A percentile compares a stretch with the other conserved stretches of the same genome.
phyloP scores from a whole-genome alignment of 805 yeast species.

The Ogataea siamensis region DNA sequence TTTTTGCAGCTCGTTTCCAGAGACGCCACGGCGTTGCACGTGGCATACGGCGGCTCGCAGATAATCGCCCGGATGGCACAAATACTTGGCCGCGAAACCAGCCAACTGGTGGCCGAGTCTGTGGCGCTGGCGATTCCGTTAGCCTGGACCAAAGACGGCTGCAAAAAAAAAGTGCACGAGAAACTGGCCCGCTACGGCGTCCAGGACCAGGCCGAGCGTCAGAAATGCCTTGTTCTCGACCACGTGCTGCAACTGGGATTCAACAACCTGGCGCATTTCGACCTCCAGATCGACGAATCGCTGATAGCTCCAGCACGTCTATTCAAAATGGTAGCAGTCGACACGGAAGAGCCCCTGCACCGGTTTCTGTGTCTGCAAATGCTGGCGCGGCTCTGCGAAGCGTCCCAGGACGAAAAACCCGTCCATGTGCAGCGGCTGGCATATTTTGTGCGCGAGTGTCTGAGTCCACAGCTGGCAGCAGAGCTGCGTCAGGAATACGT shows the following conservation, averaged over 20 bases:
- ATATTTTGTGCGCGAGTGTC: neutral
- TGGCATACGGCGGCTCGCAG: constrained; percentile 28
- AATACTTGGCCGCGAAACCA: constrained; percentile 4
- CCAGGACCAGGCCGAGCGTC: neutral
- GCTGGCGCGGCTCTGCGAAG: neutral
- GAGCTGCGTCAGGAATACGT: neutral
- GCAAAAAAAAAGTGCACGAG: neutral
- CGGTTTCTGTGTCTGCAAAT: neutral
- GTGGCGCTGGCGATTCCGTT: constrained; percentile 40
- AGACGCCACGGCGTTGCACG: constrained; percentile 40
- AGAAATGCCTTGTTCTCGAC: constrained; percentile 2
- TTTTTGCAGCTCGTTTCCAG: constrained; percentile 37
- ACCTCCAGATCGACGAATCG: constrained; percentile 17
- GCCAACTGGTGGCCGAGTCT: constrained; percentile 24
- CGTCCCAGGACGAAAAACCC: neutral
- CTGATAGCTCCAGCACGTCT: neutral
- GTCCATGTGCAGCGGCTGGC: neutral
- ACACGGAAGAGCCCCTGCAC: neutral
- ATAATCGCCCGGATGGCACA: constrained; percentile 19
- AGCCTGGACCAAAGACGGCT: constrained; percentile 21
- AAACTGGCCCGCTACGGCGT: neutral
- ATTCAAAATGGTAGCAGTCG: neutral
- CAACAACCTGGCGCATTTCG: constrained; percentile 12
- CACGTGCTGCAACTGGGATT: neutral
- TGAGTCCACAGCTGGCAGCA: neutral